phyloP scores from a whole-genome alignment of 176 grass and related monocot species.

The Cymbopogon citratus region DNA sequence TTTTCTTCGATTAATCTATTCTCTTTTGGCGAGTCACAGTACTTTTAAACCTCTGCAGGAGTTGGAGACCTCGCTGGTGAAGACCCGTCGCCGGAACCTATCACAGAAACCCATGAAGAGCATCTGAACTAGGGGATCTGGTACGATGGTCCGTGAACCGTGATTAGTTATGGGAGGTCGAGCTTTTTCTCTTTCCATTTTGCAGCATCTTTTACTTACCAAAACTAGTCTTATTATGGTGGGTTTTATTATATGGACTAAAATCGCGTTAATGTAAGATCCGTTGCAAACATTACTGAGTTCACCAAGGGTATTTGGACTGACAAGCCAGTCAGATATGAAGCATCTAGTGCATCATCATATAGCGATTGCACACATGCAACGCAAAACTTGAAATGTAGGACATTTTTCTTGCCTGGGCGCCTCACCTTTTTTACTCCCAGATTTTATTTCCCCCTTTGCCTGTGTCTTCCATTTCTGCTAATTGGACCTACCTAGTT shows the following conservation, averaged over 20 bases:
- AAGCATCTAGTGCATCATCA: not conserved
- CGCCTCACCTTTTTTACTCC: no score
- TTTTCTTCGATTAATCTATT: not conserved
- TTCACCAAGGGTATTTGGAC: not conserved
- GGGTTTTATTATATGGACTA: not conserved
- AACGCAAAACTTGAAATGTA: not conserved
- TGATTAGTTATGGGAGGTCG: not conserved
- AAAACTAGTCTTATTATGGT: not conserved
- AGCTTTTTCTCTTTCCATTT: not conserved
- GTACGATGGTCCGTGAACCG: not conserved
- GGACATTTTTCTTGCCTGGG: not conserved
- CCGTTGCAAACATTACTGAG: no score
- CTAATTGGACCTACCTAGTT: no score
- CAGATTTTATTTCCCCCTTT: not conserved
- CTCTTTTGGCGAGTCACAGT: not conserved
- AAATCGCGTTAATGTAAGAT: not conserved
- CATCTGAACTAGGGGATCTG: conserved; percentile 29
- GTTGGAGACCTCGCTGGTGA: conserved; percentile 57
- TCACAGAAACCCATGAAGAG: conserved; percentile 77
- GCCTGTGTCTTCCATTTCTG: no score
- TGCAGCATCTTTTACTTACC: not conserved
- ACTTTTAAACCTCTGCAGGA: conserved; percentile 36
- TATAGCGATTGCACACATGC: not conserved
- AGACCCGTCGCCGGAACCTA: conserved; percentile 57
- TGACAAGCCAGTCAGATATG: not conserved